phyloP scores from a whole-genome alignment of 768 basidiomycete genomes.

The Rhizopogon salebrosus region DNA sequence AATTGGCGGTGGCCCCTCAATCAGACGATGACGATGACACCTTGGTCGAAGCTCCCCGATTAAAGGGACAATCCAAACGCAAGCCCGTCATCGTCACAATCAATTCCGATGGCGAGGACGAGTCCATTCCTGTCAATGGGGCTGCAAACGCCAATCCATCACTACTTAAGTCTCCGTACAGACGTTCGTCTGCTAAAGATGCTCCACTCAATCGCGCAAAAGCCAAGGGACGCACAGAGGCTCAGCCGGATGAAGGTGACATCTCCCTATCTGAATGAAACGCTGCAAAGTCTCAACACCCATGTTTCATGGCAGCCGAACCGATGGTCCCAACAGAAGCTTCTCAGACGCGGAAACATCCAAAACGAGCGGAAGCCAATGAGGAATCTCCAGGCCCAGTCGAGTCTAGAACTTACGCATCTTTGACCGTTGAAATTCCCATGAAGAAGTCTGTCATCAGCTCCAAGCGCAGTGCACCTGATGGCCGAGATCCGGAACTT shows the following conservation, averaged over 20 bases:
- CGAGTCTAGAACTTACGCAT: background rate
- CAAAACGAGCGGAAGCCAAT: background rate
- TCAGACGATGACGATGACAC: constrained; percentile 26
- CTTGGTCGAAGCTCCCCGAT: constrained; percentile 18
- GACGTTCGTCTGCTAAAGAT: background rate
- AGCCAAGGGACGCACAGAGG: background rate
- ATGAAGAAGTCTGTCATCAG: background rate
- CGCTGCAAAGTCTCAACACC: background rate
- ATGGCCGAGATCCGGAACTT: background rate
- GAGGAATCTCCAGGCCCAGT: background rate
- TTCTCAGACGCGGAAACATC: background rate
- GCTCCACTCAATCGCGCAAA: background rate
- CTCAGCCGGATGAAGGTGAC: background rate
- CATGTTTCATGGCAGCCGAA: background rate
- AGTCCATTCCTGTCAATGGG: background rate
- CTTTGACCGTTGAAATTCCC: background rate
- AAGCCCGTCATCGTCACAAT: background rate
- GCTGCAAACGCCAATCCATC: background rate
- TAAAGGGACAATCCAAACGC: constrained; percentile 2
- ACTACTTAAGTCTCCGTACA: background rate
- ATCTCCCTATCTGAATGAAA: background rate
- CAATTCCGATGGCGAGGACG: background rate
- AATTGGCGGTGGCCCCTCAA: background rate
- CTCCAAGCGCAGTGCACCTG: background rate
- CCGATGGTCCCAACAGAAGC: background rate